Percentiles rank a stretch among this genome's conserved stretches.
phyloP scores from a whole-genome alignment of 1,139 yeast species.

The Geotrichum phurueaensis region DNA sequence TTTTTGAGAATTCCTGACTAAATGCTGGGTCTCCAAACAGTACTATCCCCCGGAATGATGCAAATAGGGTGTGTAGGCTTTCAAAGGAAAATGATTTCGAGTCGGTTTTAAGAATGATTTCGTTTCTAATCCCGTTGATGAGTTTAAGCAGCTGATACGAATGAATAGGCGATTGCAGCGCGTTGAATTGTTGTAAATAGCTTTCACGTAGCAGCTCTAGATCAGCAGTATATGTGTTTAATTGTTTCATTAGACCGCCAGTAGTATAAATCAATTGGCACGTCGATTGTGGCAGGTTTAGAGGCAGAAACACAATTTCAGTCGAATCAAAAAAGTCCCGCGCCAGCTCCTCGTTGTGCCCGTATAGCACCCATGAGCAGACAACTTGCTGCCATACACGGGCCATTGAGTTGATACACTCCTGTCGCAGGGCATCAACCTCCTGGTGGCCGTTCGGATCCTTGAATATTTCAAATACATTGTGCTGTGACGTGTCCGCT shows the following conservation, averaged over 20 bases:
- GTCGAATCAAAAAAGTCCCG: slow-evolving; percentile 5
- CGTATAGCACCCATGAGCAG: slow-evolving; percentile 29
- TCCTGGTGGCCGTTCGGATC: slow-evolving; percentile 23
- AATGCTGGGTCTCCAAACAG: slow-evolving; percentile 25
- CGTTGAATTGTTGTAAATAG: slow-evolving; percentile 14
- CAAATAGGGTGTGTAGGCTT: slow-evolving; percentile 18
- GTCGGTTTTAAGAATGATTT: slow-evolving; percentile 23
- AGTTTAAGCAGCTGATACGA: slow-evolving; percentile 18
- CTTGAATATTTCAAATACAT: slow-evolving; percentile 13
- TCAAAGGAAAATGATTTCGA: slow-evolving; percentile 20
- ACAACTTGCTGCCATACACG: slow-evolving; percentile 26
- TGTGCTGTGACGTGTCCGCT: neutral
- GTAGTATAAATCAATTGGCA: slow-evolving; percentile 14
- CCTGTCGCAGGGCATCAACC: slow-evolving; percentile 20
- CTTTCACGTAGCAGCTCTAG: slow-evolving; percentile 7
- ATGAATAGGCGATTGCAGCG: slow-evolving; percentile 20
- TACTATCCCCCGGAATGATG: slow-evolving; percentile 21
- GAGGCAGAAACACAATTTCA: slow-evolving; percentile 13
- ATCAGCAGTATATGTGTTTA: slow-evolving; percentile 5
- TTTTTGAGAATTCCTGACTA: slow-evolving; percentile 16
- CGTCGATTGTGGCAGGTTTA: slow-evolving; percentile 8
- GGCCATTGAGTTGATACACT: slow-evolving; percentile 24
- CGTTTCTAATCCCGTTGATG: slow-evolving; percentile 19
- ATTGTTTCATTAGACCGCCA: slow-evolving; percentile 13
- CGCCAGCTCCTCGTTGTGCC: slow-evolving; percentile 17